Base-by-base conservation (phyloP, 2,329 filamentous ascomycete genomes). In the Phymatotrichopsis omnivora region DNA sequence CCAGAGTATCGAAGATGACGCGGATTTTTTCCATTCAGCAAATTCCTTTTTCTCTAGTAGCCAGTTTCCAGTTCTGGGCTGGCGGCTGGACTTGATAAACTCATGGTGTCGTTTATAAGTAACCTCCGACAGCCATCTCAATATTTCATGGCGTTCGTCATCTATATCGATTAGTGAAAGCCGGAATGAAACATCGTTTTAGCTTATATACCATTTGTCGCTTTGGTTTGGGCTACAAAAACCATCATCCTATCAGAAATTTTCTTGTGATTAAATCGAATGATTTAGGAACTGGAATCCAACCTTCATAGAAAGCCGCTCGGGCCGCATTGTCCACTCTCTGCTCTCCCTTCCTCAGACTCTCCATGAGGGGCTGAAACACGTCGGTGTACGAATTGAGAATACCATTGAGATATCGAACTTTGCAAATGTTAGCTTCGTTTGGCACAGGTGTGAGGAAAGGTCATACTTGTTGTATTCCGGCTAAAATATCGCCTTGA, bases 1-100 rank as follows among this genome's bases (percentile, higher is more conserved):
- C 58, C 42, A 33, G 36, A 49, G n/a, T 46, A 58, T 25, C 14
- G 39, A 42, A 14, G 43, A 47, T 30, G 22, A 36, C 4, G 24
- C 17, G 10, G 33, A 31, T 7, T 20, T 11, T 25, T 35, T 37
- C 47, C 47, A 50, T 7, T 10, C 8, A 10, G 5, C 23, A 28
- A 42, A 47, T 31, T 31, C 22, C 3, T 10, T 2, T 6, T 34
- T 43, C 10, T 30, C 7, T 2, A 39, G 25, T 10, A 47, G 10
- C 47, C 47, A 50, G n/a, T 30, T 34, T 3, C 47, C 47, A n/a
- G 43, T 47, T 4, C 44, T 44, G 7, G 14, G 5, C 7, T 32
- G 25, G 10, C 47, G 38, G 8, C 16, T 34, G 7, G 24, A 38
- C 5, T 7, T 35, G 29, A 39, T 35, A 11, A 28, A 33, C 24